phyloP scores from a whole-genome alignment of 108 stramenopile species.

The Skeletonema potamos region DNA sequence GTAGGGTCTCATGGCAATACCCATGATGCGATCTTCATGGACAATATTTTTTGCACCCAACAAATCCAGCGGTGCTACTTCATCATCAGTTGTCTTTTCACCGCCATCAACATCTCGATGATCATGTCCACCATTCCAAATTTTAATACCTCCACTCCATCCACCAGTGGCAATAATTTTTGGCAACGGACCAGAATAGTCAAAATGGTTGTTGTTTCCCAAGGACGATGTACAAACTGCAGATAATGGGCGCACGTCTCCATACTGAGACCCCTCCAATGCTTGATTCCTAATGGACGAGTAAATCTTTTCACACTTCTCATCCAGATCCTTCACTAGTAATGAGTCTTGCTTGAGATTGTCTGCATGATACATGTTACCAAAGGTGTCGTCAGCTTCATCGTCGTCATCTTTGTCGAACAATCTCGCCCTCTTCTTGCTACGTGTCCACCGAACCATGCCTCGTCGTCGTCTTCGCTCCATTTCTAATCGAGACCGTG shows the following conservation, averaged over 20 bases:
- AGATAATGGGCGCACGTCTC: conserved; percentile 71
- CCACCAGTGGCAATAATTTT: conserved; percentile 83
- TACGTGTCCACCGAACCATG: conserved; percentile 49
- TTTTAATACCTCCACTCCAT: conserved; percentile 88
- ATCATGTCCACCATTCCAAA: conserved; percentile 86
- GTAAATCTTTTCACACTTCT: conserved; percentile 55
- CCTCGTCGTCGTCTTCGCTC: conserved; percentile 66
- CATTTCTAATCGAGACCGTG: conserved; percentile 63
- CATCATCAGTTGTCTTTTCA: not conserved
- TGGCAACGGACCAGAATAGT: conserved; percentile 33
- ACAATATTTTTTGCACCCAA: conserved; percentile 61
- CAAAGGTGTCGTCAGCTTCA: conserved; percentile 26
- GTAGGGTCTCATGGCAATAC: conserved; percentile 62
- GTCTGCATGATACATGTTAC: conserved; percentile 23
- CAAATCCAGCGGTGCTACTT: conserved; percentile 54
- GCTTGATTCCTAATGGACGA: conserved; percentile 56
- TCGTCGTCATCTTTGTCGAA: conserved; percentile 39
- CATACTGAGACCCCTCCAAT: conserved; percentile 85
- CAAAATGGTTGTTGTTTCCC: conserved; percentile 6
- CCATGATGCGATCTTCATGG: conserved; percentile 89
- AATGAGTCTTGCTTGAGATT: conserved; percentile 26
- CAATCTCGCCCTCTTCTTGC: conserved; percentile 46
- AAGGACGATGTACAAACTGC: conserved; percentile 53
- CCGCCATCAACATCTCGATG: not conserved
- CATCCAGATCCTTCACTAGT: conserved; percentile 57